These are phyloP conservation scores for Metschnikowia henanensis DNA, from an alignment of 805 yeast genomes.

Conservation along the genomic window DNA sequence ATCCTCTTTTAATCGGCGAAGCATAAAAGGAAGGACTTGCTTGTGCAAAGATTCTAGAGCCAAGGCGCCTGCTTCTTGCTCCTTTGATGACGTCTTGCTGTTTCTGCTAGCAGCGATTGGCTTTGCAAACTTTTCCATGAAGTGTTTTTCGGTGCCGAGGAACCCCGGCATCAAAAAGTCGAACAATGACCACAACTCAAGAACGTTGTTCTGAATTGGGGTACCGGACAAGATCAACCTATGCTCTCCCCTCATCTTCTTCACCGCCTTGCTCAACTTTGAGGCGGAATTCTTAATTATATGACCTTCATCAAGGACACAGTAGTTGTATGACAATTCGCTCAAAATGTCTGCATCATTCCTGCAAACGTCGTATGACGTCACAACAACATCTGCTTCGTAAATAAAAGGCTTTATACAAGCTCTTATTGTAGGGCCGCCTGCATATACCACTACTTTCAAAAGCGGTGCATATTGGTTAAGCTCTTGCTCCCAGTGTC, in stretches of 20 bases:
- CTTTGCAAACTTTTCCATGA: constrained; percentile 95
- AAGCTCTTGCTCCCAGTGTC: constrained; percentile 98
- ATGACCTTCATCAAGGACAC: constrained; percentile 97
- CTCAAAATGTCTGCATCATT: constrained; percentile 75
- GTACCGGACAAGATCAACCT: constrained; percentile 93
- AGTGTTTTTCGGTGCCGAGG: constrained; percentile 89
- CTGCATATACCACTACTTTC: constrained; percentile 83
- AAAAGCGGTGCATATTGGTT: constrained; percentile 87
- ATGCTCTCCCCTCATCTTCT: constrained; percentile 80
- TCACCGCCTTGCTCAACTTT: constrained; percentile 86
- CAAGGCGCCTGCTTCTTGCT: constrained; percentile 95
- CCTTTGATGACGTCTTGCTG: constrained; percentile 84
- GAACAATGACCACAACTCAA: constrained; percentile 96
- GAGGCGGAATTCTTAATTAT: constrained; percentile 91
- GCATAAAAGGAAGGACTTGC: constrained; percentile 94
- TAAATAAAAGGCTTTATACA: constrained; percentile 52
- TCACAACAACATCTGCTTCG: constrained; percentile 80
- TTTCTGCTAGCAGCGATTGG: constrained; percentile 95
- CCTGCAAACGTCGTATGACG: constrained; percentile 95
- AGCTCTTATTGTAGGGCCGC: constrained; percentile 77
- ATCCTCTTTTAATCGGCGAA: constrained; percentile 94
- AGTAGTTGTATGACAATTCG: constrained; percentile 76
- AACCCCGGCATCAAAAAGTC: constrained; percentile 99
- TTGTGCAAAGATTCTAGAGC: constrained; percentile 96
- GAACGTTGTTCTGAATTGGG: constrained; percentile 95